Evolutionary conservation across 129 eudicot species (phyloP).

Genomic region (Chrysanthemum makinoi): DNA sequence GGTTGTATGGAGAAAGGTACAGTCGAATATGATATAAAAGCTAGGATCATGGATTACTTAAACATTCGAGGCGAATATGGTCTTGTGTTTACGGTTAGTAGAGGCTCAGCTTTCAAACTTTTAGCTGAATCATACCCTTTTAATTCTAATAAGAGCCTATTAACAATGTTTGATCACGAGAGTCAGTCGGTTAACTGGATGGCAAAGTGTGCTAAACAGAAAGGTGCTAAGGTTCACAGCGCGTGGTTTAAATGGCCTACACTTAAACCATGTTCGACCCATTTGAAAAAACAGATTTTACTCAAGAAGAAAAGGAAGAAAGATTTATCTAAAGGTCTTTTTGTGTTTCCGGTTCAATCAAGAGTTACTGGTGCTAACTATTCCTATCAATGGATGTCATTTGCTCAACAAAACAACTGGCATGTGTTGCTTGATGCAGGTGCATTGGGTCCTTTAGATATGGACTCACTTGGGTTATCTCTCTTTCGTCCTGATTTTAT

Average conservation of each 20-base stretch:
- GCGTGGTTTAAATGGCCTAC: conserved; percentile 99
- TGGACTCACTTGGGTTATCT: conserved; percentile 96
- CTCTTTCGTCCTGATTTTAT: conserved; percentile 88
- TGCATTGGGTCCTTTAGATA: conserved; percentile 87
- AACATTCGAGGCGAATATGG: conserved; percentile 92
- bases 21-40: conserved; percentile 71
- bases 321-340: conserved; percentile 75
- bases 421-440: conserved; percentile 99
- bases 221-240: conserved; percentile 81
- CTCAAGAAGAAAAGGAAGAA: conserved; percentile 78
- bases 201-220: conserved; percentile 78
- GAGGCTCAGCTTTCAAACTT: conserved; percentile 94
- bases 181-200: conserved; percentile 94
- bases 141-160: conserved; percentile 60
- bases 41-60: conserved; percentile 86
- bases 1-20: conserved; percentile 82
- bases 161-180: conserved; percentile 97
- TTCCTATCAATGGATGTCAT: conserved; percentile 96
- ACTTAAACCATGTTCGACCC: conserved; percentile 88
- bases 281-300: conserved; percentile 71
- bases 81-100: conserved; percentile 81
- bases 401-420: conserved; percentile 97
- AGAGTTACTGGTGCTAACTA: conserved; percentile 91
- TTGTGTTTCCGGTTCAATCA: conserved; percentile 94
- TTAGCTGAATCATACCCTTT: conserved; percentile 90